These are phyloP conservation scores for Sonneratia caseolaris DNA, from an alignment of 345 rosid species.

Conservation along the genomic window DNA sequence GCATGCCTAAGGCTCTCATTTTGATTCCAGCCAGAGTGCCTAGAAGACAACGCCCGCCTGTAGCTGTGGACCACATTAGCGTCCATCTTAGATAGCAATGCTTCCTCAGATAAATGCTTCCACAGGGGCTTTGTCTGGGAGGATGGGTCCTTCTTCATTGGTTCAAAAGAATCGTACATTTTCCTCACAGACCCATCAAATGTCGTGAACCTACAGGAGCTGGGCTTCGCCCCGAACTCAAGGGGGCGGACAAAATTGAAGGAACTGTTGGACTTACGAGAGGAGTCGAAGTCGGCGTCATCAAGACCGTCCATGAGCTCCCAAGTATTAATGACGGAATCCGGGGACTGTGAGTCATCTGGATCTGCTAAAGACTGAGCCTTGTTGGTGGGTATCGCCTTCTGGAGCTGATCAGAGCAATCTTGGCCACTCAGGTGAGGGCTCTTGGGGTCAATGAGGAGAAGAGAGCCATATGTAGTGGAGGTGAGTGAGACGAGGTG, in stretches of 20 bases:
- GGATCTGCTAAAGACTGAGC: not conserved
- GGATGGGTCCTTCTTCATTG: constrained; percentile 4
- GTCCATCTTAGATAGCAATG: constrained; percentile 17
- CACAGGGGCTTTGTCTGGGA: constrained; percentile 16
- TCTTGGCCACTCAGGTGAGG: not conserved
- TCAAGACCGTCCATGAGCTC: constrained; percentile 25
- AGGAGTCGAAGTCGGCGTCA: constrained; percentile 12
- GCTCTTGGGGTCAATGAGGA: constrained; percentile 12
- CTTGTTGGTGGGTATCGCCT: not conserved
- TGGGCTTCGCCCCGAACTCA: constrained; percentile 6
- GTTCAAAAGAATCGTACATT: constrained; percentile 3
- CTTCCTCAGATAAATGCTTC: constrained; percentile 23
- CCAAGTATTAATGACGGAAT: constrained; percentile 22
- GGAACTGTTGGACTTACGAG: not conserved
- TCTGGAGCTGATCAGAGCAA: not conserved
- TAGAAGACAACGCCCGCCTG: constrained; percentile 17
- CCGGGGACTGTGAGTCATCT: constrained; percentile 11
- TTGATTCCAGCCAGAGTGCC: constrained; percentile 7
- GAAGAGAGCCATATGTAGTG: constrained; percentile 26
- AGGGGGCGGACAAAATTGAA: constrained; percentile 1
- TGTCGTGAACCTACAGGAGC: constrained; percentile 14
- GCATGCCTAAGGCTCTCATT: not conserved
- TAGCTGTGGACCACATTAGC: constrained; percentile 17
- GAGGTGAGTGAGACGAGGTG: constrained; percentile 26
- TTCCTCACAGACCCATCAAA: constrained; percentile 13